Evolutionary conservation across 371 early-diverging fungal genomes (phyloP), one percentile per base, ranked within the genome.

Genomic region (Saksenaea oblongispora): DNA sequence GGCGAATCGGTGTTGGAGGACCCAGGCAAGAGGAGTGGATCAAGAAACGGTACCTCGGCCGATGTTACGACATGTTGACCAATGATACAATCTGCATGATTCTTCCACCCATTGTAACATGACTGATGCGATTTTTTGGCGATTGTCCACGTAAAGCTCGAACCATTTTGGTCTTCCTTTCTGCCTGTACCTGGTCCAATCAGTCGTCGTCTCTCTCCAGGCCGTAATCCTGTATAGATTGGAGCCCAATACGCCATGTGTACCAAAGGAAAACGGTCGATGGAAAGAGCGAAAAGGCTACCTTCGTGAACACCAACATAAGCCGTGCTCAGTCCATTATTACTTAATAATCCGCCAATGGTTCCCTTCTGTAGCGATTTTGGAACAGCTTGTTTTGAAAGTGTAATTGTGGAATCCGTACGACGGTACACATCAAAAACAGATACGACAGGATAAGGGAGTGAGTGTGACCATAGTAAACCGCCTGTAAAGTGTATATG

Each of bases 291-390:
- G 61, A 82, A 90, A 1, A 87, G 71, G 39, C 80, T 84, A 28
- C 82, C 87, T 36, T 84, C 73, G 27, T 86, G 71, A 2, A 71
- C 67, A 26, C 89, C 87, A 5, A 91, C 77, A 59, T 88, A 89
- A 1, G 76, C 78, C 9, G 71, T 72, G 15, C 44, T 64, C 39
- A 64, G 56, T 24, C 53, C 26, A 31, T 39, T 27, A 0, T 47
- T 22, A 11, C 63, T 62, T 1, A 79, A 37, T 57, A 74, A 54
- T 13, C 67, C 58, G 1, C 79, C 79, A n/a, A 75, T 53, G 1
- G 22, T 56, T 2, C 79, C 76, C 18, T 70, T 72, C 24, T 64
- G 31, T 1, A 79, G 58, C 0, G 74, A 56, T 4, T 27, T 27
- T 1, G 79, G 79, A 5, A 76, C 69, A 5, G 57, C 63, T 57